phyloP scores from a whole-genome alignment of 2,329 filamentous ascomycete genomes.

The Epichloe gansuensis region DNA sequence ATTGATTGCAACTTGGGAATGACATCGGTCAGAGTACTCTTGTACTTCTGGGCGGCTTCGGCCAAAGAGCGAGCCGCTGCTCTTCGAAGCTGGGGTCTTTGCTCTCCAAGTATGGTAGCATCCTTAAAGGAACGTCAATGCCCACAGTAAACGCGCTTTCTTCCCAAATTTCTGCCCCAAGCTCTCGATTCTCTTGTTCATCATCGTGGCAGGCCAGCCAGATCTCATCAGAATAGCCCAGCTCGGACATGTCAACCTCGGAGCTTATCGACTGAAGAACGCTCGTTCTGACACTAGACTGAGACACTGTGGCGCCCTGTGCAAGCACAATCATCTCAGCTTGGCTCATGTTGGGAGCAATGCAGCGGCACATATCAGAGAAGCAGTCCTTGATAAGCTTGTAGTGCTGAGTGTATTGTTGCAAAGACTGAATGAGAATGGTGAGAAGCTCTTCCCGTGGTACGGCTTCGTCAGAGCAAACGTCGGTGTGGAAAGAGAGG shows the following conservation, averaged over 20 bases:
- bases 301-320: conserved; percentile 64
- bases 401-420: conserved; percentile 83
- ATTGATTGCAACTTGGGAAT: conserved; percentile 54
- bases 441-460: conserved; percentile 64
- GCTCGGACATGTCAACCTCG: conserved; percentile 82
- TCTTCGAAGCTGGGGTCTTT: conserved; percentile 70
- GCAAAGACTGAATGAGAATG: conserved; percentile 69
- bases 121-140: conserved; percentile 49
- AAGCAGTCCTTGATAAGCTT: conserved; percentile 91
- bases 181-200: conserved; percentile 70
- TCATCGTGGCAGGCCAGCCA: conserved; percentile 93
- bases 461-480: conserved; percentile 61
- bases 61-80: conserved; percentile 74
- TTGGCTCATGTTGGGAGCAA: conserved; percentile 66
- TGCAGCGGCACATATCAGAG: conserved; percentile 69
- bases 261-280: conserved; percentile 82
- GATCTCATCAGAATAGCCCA: conserved; percentile 77
- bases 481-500: conserved; percentile 74
- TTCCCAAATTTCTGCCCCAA: conserved; percentile 86
- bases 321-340: conserved; percentile 67
- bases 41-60: conserved; percentile 53
- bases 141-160: conserved; percentile 71
- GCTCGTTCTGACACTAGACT: conserved; percentile 69
- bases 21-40: conserved; percentile 46
- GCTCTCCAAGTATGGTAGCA: conserved; percentile 69